Evolutionary conservation across 2,329 filamentous ascomycete genomes (phyloP).

Genomic region (Diaporthe sp.): DNA sequence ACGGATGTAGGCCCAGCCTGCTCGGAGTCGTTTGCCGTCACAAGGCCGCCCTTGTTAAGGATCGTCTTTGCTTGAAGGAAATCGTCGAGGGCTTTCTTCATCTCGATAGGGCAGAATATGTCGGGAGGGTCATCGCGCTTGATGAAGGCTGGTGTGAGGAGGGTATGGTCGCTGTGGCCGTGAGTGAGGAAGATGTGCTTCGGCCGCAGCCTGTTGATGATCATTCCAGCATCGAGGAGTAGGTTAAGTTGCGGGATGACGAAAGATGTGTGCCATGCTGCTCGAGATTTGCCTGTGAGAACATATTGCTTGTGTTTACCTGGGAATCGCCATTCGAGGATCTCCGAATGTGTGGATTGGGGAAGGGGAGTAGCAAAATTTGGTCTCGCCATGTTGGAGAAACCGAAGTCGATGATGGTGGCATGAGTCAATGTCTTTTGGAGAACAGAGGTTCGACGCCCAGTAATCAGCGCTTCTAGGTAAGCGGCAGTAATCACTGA

Average conservation of each 20-base stretch:
- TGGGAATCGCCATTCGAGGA: constrained; percentile 62
- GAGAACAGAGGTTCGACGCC: neutral
- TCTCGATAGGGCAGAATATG: constrained; percentile 59
- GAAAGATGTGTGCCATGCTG: constrained; percentile 67
- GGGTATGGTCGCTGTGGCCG: constrained; percentile 63
- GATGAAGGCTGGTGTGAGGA: constrained; percentile 59
- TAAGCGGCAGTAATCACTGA: neutral
- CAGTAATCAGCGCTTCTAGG: neutral
- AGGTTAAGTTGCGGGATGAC: constrained; percentile 64
- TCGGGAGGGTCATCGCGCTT: constrained; percentile 61
- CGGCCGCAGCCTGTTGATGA: constrained; percentile 60
- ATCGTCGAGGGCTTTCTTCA: constrained; percentile 55
- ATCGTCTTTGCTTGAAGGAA: constrained; percentile 58
- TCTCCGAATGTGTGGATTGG: constrained; percentile 58
- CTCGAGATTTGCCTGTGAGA: constrained; percentile 62
- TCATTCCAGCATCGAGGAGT: constrained; percentile 63
- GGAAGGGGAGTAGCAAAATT: constrained; percentile 60
- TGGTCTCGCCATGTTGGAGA: constrained; percentile 28
- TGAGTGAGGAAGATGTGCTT: constrained; percentile 66
- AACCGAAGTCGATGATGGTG: neutral
- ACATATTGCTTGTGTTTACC: constrained; percentile 57
- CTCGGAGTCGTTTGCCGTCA: constrained; percentile 48
- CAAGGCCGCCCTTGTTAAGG: constrained; percentile 57
- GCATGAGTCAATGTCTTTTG: neutral
- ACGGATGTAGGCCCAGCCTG: constrained; percentile 42